Evolutionary conservation across 352 stramenopile species (phyloP).

Genomic region (Globisporangium nagaii): DNA sequence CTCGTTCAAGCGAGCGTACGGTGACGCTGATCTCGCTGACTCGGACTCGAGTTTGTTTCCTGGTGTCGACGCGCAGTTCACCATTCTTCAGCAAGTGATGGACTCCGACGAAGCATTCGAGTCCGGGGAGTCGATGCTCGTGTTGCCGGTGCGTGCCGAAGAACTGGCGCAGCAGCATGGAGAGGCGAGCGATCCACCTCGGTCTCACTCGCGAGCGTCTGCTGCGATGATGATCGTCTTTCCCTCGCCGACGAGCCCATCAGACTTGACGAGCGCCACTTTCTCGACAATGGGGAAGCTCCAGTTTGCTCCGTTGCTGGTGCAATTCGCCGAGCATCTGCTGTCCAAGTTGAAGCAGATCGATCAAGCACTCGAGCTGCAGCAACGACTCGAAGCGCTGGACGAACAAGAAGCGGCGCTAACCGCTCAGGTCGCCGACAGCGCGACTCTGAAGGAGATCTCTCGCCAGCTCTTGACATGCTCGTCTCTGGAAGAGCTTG

Average conservation of each 20-base stretch:
- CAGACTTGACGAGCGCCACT: neutral
- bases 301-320: constrained; percentile 4
- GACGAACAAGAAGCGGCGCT: neutral
- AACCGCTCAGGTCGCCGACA: neutral
- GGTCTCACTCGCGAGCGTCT: neutral
- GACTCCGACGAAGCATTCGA: constrained; percentile 11
- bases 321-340: neutral
- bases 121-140: neutral
- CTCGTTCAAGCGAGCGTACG: constrained; percentile 3
- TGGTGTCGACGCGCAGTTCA: constrained; percentile 2
- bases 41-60: neutral
- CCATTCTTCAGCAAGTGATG: constrained; percentile 10
- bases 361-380: neutral
- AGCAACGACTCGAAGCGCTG: neutral
- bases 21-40: neutral
- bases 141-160: constrained; percentile 2
- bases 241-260: neutral
- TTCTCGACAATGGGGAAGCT: neutral
- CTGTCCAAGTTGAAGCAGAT: neutral
- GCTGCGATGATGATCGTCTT: constrained; percentile 5
- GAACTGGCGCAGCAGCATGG: neutral
- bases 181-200: neutral
- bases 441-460: neutral
- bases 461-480: neutral
- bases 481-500: constrained; percentile 6